Evolutionary conservation across 2,329 filamentous ascomycete species (phyloP), one percentile per base, ranked within the genome.

Genomic region (Celoporthe dispersa): DNA sequence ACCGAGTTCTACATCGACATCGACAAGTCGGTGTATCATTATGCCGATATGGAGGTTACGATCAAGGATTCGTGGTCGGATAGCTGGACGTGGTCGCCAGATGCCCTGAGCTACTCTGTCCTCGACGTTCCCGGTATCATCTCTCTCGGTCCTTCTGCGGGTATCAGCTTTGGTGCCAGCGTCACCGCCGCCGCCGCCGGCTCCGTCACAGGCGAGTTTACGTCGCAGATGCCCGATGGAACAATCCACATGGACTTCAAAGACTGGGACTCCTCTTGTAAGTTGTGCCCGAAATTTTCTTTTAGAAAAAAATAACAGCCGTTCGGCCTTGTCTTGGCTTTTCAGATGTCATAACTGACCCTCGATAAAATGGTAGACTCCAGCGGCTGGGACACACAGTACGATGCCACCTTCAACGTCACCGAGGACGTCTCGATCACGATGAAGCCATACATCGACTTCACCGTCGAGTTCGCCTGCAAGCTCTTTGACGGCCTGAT

Each of bases 1-100:
- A 71, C 73, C 64, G 66, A 74, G 59, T 73, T 75, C 55, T 72
- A 72, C 44, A 69, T 74, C 69, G 73, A 75, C 62, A 65, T 75
- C 53, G 71, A 75, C 64, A 74, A 74, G 53, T 70, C 64, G 61
- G 72, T 75, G 31, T 64, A 59, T 22, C 74, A 73, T 55, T 62
- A 64, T 51, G 71, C 73, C 28, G 73, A 72, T 37, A 39, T 75
- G 35, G 73, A 72, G 51, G 60, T 75, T 59, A 73, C 71, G 39
- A 61, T 73, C 48, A 71, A 67, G 59, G 73, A 68, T 9, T 67
- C 64, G 48, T 73, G 71, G 68, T 67, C 68, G 39, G 72, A 74
- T 31, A 73, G 69, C 67, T 75, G 72, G 68, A 37, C 64, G 8
- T 71, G 68, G 68, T 39, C 68, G 44, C 70, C 70, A 1, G 62